phyloP scores from a whole-genome alignment of 2,329 filamentous ascomycete species.

The Fusarium sp. region DNA sequence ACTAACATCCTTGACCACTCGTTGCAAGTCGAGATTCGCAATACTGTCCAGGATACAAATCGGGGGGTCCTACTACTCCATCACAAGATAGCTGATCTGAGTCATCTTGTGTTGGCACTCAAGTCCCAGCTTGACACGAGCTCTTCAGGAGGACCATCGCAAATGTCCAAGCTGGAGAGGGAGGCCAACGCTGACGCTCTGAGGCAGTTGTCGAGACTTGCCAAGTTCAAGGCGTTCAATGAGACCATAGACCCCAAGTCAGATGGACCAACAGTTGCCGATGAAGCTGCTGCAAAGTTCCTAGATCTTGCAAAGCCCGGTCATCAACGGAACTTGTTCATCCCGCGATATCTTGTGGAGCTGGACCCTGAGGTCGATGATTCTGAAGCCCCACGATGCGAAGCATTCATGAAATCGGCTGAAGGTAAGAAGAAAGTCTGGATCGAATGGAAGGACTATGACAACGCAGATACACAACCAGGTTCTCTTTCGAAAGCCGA shows the following conservation, averaged over 20 bases:
- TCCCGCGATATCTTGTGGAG: constrained; percentile 52
- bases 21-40: constrained; percentile 59
- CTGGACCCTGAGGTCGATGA: constrained; percentile 49
- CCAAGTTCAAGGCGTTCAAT: constrained; percentile 64
- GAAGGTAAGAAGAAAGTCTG: constrained; percentile 56
- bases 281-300: constrained; percentile 53
- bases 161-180: constrained; percentile 50
- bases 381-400: constrained; percentile 52
- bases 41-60: constrained; percentile 61
- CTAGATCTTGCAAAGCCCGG: constrained; percentile 54
- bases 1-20: constrained; percentile 60
- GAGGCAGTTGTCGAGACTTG: constrained; percentile 56
- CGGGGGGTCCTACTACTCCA: constrained; percentile 59
- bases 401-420: constrained; percentile 52
- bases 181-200: constrained; percentile 55
- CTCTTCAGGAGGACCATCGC: constrained; percentile 39
- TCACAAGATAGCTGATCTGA: constrained; percentile 58
- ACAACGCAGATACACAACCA: constrained; percentile 49
- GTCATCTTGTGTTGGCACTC: constrained; percentile 58
- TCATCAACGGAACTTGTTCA: constrained; percentile 48
- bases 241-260: constrained; percentile 56
- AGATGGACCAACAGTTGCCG: constrained; percentile 44
- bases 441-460: constrained; percentile 65
- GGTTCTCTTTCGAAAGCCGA: constrained; percentile 55
- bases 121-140: constrained; percentile 55